Base-by-base conservation (phyloP, 2,329 filamentous ascomycete genomes). In the Phialocephala sp. region DNA sequence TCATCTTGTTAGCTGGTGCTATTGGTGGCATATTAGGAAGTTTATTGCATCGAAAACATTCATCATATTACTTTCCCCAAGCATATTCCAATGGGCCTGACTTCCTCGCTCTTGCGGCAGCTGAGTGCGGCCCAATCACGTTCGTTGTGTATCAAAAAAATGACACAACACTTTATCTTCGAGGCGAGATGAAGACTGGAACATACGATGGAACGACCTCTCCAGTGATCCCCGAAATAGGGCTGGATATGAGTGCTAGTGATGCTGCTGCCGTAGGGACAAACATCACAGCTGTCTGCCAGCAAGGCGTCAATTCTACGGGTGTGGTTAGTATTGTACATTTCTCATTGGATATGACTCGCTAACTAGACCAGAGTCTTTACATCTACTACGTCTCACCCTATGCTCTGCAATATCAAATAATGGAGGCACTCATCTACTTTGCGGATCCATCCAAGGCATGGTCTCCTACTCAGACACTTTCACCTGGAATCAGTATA, bases 71-170 rank as follows among this genome's bases (percentile, higher is more conserved):
- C 18, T 4, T 47, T 4, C 22, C 4, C 43, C 4, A 6, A 6
- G 8, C 22, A 18, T n/a, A 20, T 20, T 11, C 11, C 9, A 39
- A 39, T 11, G 8, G 4, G 43, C 18, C 43, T 6, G 43, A 47
- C 11, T 47, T 47, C 43, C 11, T 47, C 43, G 43, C 43, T 18
- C 43, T 47, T 22, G 43, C 43, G 4, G 43, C 43, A 20, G 43
- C 43, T 47, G 43, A 47, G 11, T 47, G 43, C n/a, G 43, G 22
- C 18, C 43, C 15, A 47, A 22, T 47, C 18, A 47, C 43, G 18
- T 47, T 20, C 43, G 43, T 47, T 20, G 22, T 47, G 2, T 47
- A 47, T 47, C 43, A 47, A n/a, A 47, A 47, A n/a, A 47, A 47
- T 18, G n/a, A 47, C 11, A 47, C 43, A 2, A 22, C 18, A 47